Conservation (phyloP, 2,329 filamentous ascomycete species). For the Mycocentrospora acerina region DNA sequence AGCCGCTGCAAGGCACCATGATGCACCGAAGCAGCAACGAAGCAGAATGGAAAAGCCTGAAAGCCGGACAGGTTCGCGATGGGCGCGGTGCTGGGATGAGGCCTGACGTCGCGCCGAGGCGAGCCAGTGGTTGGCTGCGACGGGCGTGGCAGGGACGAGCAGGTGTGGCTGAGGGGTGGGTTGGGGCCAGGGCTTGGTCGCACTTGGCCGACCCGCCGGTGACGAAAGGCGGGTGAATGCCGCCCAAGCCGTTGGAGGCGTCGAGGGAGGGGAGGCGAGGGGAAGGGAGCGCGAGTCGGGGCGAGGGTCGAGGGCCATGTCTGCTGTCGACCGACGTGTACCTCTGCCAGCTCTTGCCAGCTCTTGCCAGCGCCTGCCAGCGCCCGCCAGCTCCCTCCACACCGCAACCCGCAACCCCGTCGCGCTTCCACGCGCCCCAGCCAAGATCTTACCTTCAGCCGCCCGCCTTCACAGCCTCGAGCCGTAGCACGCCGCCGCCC, state of each 20-base stretch:
- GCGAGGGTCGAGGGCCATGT: too few relatives aligned
- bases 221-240: slow-evolving; percentile 12
- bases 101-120: slow-evolving; percentile 8
- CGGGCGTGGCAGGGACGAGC: slow-evolving; percentile 4
- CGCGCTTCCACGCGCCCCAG: too few relatives aligned
- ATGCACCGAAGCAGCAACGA: slow-evolving; percentile 20
- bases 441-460: too few relatives aligned
- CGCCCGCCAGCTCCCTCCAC: too few relatives aligned
- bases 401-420: too few relatives aligned
- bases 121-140: slow-evolving; percentile 12
- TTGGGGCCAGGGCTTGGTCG: not conserved
- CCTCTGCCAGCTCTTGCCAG: too few relatives aligned
- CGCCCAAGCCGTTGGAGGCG: slow-evolving; percentile 10
- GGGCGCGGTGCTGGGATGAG: slow-evolving; percentile 12
- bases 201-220: slow-evolving; percentile 1
- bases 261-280: too few relatives aligned
- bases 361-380: too few relatives aligned
- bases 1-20: slow-evolving; percentile 36
- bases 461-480: slow-evolving; percentile 1
- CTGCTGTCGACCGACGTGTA: too few relatives aligned
- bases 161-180: slow-evolving; percentile 3
- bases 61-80: slow-evolving; percentile 10
- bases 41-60: slow-evolving; percentile 11
- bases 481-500: not conserved
- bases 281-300: too few relatives aligned